Evolutionary conservation across 108 stramenopile genomes (phyloP), one percentile per base, ranked within the genome.

Genomic region (Pseudonitzschia multistriata): DNA sequence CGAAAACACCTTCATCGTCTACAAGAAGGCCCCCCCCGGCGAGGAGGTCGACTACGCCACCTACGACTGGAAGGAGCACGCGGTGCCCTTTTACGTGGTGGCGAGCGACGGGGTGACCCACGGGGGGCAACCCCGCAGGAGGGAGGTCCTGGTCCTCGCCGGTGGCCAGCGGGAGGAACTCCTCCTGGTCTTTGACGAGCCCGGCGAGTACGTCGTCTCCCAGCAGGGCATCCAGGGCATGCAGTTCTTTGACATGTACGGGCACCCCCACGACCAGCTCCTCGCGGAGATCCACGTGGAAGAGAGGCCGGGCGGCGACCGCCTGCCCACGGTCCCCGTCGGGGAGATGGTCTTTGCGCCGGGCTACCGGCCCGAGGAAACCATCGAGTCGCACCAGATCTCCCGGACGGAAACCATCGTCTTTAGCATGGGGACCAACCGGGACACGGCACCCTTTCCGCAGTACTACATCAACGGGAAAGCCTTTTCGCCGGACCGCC

Each of bases 401-500:
- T 48, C 59, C 30, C 54, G 49, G 34, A 70, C 75, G 3, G 79
- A 79, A 69, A 70, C 71, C 1, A 71, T 83, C 42, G 79, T 79
- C 34, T 83, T 79, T 67, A 72, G 71, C 45, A 83, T 83, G 75
- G 82, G 78, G 2, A 68, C 79, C 2, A 76, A 83, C 57, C 59
- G 60, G 37, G 39, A 79, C 49, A 53, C 71, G 48, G 72, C 64
- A 27, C 78, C 82, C 30, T 83, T 83, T 61, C 82, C 82, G 33
- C 82, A 83, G 39, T 83, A 79, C 53, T 79, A 73, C 54, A 62
- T 83, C 67, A 83, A 83, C 59, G 82, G 82, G 8, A 72, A 83
- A 36, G 13, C 74, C 0, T 83, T 77, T 49, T 36, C 45, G 57
- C 68, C 74, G 7, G 40, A 77, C 36, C 60, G 67, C 0, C 34